A percentile compares a stretch with the other conserved stretches of the same genome.
These are phyloP conservation scores for Syzygium jambos DNA, from an alignment of 345 rosid genomes.

Conservation along the genomic window DNA sequence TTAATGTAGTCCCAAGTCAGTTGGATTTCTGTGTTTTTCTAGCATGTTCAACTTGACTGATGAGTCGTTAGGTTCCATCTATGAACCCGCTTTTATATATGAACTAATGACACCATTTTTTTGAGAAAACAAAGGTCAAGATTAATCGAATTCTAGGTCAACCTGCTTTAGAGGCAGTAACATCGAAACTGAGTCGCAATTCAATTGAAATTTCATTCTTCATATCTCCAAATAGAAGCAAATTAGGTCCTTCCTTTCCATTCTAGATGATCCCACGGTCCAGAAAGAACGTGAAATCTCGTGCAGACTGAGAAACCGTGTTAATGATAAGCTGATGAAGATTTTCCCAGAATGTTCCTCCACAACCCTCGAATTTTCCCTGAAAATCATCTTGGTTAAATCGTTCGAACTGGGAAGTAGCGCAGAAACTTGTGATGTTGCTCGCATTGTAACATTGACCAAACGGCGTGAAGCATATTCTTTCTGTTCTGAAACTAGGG, in stretches of 20 bases:
- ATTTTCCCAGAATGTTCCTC: neutral
- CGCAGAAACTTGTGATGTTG: neutral
- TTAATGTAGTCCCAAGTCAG: neutral
- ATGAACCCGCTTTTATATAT: too few relatives aligned
- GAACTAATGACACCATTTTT: too few relatives aligned
- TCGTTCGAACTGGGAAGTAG: neutral
- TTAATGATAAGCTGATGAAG: neutral
- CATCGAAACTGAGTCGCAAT: neutral
- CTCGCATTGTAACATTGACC: neutral
- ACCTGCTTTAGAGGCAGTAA: too few relatives aligned
- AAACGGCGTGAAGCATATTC: too few relatives aligned
- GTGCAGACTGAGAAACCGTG: neutral
- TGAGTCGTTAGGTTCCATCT: too few relatives aligned
- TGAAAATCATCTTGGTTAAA: neutral
- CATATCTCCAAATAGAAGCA: neutral
- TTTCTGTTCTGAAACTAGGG: too few relatives aligned
- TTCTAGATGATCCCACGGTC: neutral
- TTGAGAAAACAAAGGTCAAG: too few relatives aligned
- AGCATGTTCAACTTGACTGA: too few relatives aligned
- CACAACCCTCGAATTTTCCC: neutral
- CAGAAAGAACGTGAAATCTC: neutral
- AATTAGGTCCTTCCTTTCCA: neutral
- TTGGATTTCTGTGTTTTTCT: too few relatives aligned
- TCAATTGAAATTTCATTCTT: neutral
- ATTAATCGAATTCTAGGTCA: too few relatives aligned